Conservation (phyloP, 2,329 filamentous ascomycete species). For the Colletotrichum incanum region DNA sequence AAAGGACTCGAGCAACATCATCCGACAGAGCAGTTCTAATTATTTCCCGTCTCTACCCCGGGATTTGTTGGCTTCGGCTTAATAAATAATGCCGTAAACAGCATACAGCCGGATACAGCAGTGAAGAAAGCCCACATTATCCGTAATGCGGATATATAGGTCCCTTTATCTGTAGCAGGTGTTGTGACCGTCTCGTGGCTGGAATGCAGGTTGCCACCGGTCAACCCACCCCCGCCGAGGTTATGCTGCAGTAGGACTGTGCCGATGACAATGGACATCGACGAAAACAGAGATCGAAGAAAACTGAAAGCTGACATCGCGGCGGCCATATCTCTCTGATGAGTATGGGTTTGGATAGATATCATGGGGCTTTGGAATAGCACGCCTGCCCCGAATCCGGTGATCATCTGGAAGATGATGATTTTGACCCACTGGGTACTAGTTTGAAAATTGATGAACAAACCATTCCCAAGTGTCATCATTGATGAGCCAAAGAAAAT, state of each 20-base stretch:
- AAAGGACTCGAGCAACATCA: background rate
- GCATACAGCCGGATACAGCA: slow-evolving; percentile 6
- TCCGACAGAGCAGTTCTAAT: background rate
- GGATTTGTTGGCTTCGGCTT: slow-evolving; percentile 22
- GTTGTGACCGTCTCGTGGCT: background rate
- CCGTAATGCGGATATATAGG: slow-evolving; percentile 18
- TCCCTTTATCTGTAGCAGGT: background rate
- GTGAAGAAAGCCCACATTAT: slow-evolving; percentile 37
- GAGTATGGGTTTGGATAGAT: slow-evolving; percentile 66
- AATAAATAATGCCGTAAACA: slow-evolving; percentile 22
- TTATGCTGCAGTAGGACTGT: slow-evolving; percentile 56
- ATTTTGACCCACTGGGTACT: slow-evolving; percentile 63
- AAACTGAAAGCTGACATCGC: slow-evolving; percentile 70
- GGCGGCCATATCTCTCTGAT: slow-evolving; percentile 66
- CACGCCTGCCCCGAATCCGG: slow-evolving; percentile 65
- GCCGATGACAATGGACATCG: slow-evolving; percentile 71
- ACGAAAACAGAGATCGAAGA: slow-evolving; percentile 69
- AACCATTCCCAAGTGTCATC: slow-evolving; percentile 72
- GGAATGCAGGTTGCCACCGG: slow-evolving; percentile 1
- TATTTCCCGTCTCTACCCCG: background rate
- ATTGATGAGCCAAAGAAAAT: slow-evolving; percentile 68
- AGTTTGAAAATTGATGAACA: slow-evolving; percentile 70
- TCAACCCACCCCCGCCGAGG: slow-evolving; percentile 13
- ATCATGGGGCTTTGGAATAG: slow-evolving; percentile 70
- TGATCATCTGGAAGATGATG: slow-evolving; percentile 65